Conservation (phyloP, 768 basidiomycete species). For the Hysterangium stoloniferum region DNA sequence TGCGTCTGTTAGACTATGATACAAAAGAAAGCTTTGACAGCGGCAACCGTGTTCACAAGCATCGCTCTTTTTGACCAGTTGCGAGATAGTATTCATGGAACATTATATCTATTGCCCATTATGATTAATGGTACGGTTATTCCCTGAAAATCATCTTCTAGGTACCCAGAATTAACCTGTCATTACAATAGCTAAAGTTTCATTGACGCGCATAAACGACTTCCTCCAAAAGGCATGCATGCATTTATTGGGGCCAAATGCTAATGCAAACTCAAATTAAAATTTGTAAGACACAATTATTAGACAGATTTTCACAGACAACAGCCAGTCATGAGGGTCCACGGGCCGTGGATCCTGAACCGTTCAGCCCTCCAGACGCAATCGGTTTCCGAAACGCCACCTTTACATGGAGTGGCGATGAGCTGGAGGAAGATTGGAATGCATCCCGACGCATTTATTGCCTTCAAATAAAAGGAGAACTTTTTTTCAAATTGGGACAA, state of each 20-base stretch:
- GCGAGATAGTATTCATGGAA: conserved; percentile 18
- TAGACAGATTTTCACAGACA: conserved; percentile 6
- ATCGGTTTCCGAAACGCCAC: conserved; percentile 13
- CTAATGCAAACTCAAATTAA: neutral
- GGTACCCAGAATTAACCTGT: conserved; percentile 7
- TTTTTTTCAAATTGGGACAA: conserved; percentile 6
- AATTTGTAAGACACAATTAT: neutral
- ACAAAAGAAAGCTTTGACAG: neutral
- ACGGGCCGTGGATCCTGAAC: neutral
- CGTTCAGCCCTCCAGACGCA: neutral
- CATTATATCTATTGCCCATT: conserved; percentile 8
- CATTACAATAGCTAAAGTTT: conserved; percentile 27
- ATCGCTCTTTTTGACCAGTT: conserved; percentile 33
- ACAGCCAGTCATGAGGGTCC: conserved; percentile 5
- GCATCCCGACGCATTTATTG: conserved; percentile 14
- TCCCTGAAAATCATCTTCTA: neutral
- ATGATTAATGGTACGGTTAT: neutral
- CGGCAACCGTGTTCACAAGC: conserved; percentile 23
- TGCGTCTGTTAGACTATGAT: neutral
- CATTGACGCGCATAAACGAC: conserved; percentile 28
- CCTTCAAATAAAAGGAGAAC: conserved; percentile 9
- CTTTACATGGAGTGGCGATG: conserved; percentile 15
- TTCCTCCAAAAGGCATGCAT: conserved; percentile 24
- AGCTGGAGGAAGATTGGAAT: conserved; percentile 17
- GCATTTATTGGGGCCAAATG: no score